Base-by-base conservation (phyloP, 1,284 basidiomycete species). In the Cutaneotrichosporon dermatis region DNA sequence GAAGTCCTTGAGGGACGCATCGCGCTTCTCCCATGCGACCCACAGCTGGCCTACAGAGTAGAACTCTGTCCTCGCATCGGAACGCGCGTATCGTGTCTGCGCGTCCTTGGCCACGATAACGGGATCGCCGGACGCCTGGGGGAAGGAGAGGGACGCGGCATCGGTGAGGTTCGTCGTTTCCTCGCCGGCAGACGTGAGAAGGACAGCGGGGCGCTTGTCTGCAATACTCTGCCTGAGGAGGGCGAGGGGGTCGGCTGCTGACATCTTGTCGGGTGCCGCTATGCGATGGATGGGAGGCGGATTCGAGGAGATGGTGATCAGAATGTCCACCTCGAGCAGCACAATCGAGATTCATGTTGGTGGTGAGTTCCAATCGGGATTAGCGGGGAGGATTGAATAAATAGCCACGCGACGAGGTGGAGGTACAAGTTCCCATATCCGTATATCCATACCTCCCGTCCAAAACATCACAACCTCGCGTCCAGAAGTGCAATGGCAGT, bases 11-110 rank as follows among this genome's bases (percentile, higher is more conserved):
- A 86, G 84, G 1, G 84, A 81, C 0, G 84, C 83, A 70, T 90
- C 88, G 51, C 84, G 82, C 43, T 88, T 81, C 1, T 85, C 79
- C 87, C 87, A 95, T 42, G 88, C 87, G 12, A 93, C 81, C 69
- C 89, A 88, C 5, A 95, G 80, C 3, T 90, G 88, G 59, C 89
- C 88, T 13, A 92, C 75, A 6, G 87, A 83, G 76, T 89, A 90
- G 67, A 89, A 88, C 56, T 89, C 88, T 13, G 36, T 81, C 11
- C 46, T 65, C 80, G 39, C 85, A 81, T 70, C 87, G n/a, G 69
- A 69, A 8, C 75, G 71, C 3, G 74, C 70, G 82, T 77, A 89
- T 40, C 92, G 84, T 2, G 92, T 94, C 12, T 85, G 81, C 1
- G 83, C 81, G 4, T 85, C 83, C 76, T 92, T 92, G 39, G 84